These are phyloP conservation scores for Melampsora larici-populina DNA, from an alignment of 1,284 basidiomycete genomes.

Conservation along the genomic window DNA sequence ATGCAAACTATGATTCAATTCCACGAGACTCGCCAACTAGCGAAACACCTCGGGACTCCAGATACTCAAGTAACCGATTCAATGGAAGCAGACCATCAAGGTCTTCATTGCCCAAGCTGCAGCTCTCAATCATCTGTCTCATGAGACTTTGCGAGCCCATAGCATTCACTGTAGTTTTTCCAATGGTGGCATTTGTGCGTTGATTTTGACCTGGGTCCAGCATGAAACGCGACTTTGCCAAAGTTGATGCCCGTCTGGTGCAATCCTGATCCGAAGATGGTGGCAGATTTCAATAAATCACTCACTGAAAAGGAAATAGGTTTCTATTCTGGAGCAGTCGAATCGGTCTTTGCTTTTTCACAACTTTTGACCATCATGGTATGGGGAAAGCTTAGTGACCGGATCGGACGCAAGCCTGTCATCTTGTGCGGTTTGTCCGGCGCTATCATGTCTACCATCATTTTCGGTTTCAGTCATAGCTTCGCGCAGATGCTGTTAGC, in stretches of 20 bases:
- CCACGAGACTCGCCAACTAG: too few relatives aligned
- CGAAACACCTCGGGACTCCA: not conserved
- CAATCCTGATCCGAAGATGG: slow-evolving; percentile 49
- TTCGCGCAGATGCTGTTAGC: slow-evolving; percentile 53
- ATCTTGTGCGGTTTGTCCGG: slow-evolving; percentile 53
- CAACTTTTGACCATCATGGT: slow-evolving; percentile 53
- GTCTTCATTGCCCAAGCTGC: slow-evolving; percentile 50
- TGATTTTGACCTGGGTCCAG: slow-evolving; percentile 50
- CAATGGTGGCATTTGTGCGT: slow-evolving; percentile 16
- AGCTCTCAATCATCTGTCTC: slow-evolving; percentile 54
- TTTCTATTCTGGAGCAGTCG: slow-evolving; percentile 53
- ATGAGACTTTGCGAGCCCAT: slow-evolving; percentile 54
- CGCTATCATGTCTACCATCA: slow-evolving; percentile 51
- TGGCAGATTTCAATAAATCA: slow-evolving; percentile 13
- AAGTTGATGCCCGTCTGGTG: not conserved
- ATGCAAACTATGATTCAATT: too few relatives aligned
- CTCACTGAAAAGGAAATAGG: slow-evolving; percentile 45
- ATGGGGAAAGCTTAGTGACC: slow-evolving; percentile 54
- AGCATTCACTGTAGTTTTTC: slow-evolving; percentile 45
- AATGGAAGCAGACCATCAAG: not conserved
- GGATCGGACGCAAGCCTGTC: slow-evolving; percentile 55
- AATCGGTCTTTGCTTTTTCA: slow-evolving; percentile 53
- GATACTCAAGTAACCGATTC: not conserved
- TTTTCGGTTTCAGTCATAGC: slow-evolving; percentile 53
- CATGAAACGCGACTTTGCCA: slow-evolving; percentile 9